phyloP scores from a whole-genome alignment of 2,329 filamentous ascomycete species.

The Fusarium pininemorale region DNA sequence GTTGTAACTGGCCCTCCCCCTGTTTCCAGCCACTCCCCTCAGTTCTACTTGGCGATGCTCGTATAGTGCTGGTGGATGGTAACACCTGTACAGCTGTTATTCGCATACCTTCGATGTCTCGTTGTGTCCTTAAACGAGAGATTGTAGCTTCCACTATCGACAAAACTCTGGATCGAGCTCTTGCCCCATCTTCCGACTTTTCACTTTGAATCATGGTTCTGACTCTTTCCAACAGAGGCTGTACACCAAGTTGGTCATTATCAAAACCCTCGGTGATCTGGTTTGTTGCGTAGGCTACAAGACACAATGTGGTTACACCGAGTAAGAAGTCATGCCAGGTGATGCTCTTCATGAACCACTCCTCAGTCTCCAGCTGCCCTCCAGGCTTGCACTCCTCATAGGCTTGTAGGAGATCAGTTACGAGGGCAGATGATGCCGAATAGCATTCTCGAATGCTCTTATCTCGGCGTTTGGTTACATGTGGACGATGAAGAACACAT shows the following conservation, averaged over 20 bases:
- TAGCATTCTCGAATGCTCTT: not conserved
- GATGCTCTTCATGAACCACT: not conserved
- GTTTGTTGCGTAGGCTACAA: not conserved
- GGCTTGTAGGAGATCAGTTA: not conserved
- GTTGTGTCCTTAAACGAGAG: not conserved
- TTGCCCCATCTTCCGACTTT: not conserved
- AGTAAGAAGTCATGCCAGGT: not conserved
- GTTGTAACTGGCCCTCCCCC: not conserved
- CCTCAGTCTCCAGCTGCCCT: not conserved
- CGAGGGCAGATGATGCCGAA: not conserved
- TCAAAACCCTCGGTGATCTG: fast-evolving
- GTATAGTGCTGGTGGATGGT: not conserved
- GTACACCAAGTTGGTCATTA: not conserved
- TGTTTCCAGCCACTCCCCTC: not conserved
- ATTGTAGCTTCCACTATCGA: not conserved
- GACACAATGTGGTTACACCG: not conserved
- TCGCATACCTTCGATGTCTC: not conserved
- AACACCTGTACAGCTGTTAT: fast-evolving
- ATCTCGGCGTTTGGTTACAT: not conserved
- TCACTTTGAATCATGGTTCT: not conserved
- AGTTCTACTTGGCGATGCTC: not conserved
- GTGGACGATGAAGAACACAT: not conserved
- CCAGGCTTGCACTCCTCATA: not conserved
- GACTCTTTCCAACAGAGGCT: not conserved
- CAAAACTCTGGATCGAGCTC: not conserved